Conservation (phyloP, 2,329 filamentous ascomycete genomes). For the Aspergillus sp. region DNA sequence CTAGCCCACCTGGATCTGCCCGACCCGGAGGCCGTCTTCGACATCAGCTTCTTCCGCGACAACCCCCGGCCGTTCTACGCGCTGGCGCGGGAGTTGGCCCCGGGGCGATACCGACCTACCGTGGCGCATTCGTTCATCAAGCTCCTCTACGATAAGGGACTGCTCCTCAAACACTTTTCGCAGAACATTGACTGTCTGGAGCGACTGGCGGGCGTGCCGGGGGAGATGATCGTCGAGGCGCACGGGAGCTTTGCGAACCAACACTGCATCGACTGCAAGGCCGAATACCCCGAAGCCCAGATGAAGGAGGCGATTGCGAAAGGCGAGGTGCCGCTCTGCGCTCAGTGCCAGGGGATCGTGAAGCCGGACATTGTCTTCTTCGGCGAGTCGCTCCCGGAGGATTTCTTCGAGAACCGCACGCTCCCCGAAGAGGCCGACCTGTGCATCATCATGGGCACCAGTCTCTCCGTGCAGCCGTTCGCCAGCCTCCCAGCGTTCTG, state of each 20-base stretch:
- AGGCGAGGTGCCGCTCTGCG: conserved; percentile 70
- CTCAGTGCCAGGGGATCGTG: conserved; percentile 71
- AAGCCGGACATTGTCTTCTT: conserved; percentile 98
- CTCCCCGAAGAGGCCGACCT: conserved; percentile 67
- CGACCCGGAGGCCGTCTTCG: conserved; percentile 89
- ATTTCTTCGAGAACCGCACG: conserved; percentile 61
- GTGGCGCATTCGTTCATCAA: conserved; percentile 86
- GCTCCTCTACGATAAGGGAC: conserved; percentile 73
- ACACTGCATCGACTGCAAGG: conserved; percentile 84
- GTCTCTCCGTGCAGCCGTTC: conserved; percentile 84
- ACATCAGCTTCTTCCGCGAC: conserved; percentile 81
- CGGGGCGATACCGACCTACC: conserved; percentile 84
- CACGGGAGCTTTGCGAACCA: conserved; percentile 94
- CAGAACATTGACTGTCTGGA: conserved; percentile 98
- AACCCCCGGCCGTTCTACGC: conserved; percentile 90
- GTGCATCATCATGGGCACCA: conserved; percentile 84
- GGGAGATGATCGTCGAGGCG: conserved; percentile 81
- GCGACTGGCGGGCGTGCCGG: conserved; percentile 77
- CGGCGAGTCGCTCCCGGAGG: conserved; percentile 67
- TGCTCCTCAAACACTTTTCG: conserved; percentile 84
- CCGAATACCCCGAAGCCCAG: conserved; percentile 65
- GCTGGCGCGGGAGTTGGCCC: conserved; percentile 87
- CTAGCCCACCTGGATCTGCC: conserved; percentile 82
- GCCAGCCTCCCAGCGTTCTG: conserved; percentile 72
- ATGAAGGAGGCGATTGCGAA: conserved; percentile 70